Percentiles rank a stretch among this genome's conserved stretches.
Evolutionary conservation across 2,329 filamentous ascomycete genomes (phyloP).

Genomic region (Fonsecaea multimorphosa): DNA sequence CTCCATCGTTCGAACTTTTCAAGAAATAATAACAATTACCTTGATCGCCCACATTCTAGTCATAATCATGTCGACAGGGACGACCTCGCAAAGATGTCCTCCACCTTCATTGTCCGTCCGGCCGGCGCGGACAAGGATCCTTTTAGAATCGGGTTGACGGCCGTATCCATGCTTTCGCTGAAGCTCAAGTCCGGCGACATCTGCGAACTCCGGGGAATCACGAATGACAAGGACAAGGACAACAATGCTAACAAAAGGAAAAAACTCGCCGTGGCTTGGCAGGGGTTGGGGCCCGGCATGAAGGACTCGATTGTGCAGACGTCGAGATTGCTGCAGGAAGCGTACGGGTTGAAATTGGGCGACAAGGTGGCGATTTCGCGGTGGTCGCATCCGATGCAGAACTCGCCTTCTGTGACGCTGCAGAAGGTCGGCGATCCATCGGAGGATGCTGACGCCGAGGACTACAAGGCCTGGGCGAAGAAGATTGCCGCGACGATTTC

Average conservation of each 20-base stretch:
- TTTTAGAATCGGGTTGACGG: conserved; percentile 64
- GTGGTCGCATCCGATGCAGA: conserved; percentile 58
- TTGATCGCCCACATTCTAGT: neutral
- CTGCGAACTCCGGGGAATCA: conserved; percentile 54
- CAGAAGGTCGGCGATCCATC: conserved; percentile 41
- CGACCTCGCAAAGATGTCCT: conserved; percentile 32
- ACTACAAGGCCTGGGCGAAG: conserved; percentile 57
- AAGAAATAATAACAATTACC: no score
- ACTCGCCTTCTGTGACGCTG: conserved; percentile 65
- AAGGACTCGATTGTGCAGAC: conserved; percentile 73
- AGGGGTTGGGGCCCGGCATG: conserved; percentile 63
- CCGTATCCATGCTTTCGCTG: conserved; percentile 61
- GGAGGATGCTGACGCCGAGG: conserved; percentile 40
- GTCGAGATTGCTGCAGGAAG: conserved; percentile 74
- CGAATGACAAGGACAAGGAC: no score
- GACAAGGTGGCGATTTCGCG: conserved; percentile 69
- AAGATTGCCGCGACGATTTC: conserved; percentile 58
- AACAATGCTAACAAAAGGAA: conserved; percentile 29
- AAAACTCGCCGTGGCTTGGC: conserved; percentile 63
- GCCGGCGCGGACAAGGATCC: conserved; percentile 61
- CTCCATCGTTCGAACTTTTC: neutral
- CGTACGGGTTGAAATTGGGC: conserved; percentile 73
- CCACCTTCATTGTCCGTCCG: conserved; percentile 62
- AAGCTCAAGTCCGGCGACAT: conserved; percentile 64
- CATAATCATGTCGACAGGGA: neutral